Evolutionary conservation across 2,329 filamentous ascomycete species (phyloP), one percentile per base, ranked within the genome.

Genomic region (Didymella glomerata): DNA sequence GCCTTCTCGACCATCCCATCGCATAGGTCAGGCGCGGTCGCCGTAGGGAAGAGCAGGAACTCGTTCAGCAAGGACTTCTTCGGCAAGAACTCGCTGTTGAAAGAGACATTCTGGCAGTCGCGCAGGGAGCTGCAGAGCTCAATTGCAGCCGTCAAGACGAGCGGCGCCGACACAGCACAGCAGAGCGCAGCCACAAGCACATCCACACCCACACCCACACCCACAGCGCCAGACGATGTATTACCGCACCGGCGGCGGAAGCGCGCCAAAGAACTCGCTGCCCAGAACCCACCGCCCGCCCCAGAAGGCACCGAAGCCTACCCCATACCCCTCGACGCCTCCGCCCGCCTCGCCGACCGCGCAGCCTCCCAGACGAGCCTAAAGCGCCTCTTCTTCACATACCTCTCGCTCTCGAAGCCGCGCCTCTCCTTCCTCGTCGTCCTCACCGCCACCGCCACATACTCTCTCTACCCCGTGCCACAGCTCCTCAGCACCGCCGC

Each of bases 321-420:
- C 52, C 76, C 75, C 9, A 77, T 78, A 41, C 68, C 86, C 8
- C 84, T 79, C 18, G 86, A 89, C 76, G 87, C 87, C 14, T 88
- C 87, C 0, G 84, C 86, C 22, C 83, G 82, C 61, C 77, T 89
- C 40, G 86, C 86, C 7, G 81, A 80, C 42, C 76, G 86, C 52
- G 76, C 80, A 22, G 83, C 87, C 54, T 86, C 86, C 11, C 78
- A 81, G 30, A 77, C 82, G 49, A 87, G 86, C 22, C 67, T 88
- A 42, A 83, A 84, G 61, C 91, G 93, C 57, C 84, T 87, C 54
- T 74, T 95, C 64, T 91, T 93, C 22, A 88, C 92, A 28, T 92
- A 92, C 70, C 88, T 99, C 63, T 91, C 95, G 25, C 88, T 99
- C 66, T 90, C 93, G n/a, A 99, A 99, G 76, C 95, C 95, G 3